These are phyloP conservation scores for Cercospora janseana DNA, from an alignment of 2,329 filamentous ascomycete species.

Conservation along the genomic window DNA sequence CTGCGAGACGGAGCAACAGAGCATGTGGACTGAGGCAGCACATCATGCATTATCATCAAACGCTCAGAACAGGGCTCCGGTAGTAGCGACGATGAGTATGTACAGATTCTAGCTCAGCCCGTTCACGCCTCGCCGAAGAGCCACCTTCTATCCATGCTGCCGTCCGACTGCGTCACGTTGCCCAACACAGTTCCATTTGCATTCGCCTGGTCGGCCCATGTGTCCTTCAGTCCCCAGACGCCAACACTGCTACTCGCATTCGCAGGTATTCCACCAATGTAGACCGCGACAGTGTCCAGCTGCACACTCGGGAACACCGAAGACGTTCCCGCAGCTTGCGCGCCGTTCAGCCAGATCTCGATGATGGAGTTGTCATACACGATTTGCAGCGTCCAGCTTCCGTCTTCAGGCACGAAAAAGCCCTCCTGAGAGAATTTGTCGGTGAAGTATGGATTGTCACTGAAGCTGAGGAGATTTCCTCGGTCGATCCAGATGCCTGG, in stretches of 20 bases:
- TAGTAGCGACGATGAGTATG: no score
- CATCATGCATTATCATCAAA: no score
- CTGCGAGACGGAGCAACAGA: no score
- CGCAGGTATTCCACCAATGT: constrained; percentile 38
- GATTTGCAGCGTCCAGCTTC: constrained; percentile 46
- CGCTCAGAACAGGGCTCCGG: no score
- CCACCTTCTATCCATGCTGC: constrained; percentile 1
- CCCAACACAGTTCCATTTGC: constrained; percentile 38
- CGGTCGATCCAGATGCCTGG: constrained; percentile 51
- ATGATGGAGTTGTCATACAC: constrained; percentile 56
- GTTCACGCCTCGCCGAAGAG: constrained; percentile 6
- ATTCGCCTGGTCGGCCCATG: constrained; percentile 39
- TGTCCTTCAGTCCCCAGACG: constrained; percentile 42
- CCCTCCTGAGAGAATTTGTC: constrained; percentile 50
- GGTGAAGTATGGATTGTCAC: constrained; percentile 54
- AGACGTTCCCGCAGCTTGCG: constrained; percentile 51
- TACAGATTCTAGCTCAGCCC: no score
- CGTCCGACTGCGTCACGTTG: constrained; percentile 28
- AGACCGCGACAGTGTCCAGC: constrained; percentile 42
- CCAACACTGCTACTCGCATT: constrained; percentile 42
- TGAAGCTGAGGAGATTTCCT: constrained; percentile 49
- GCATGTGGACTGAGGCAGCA: no score
- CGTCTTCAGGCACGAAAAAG: constrained; percentile 30
- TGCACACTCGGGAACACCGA: constrained; percentile 52
- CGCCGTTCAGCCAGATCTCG: constrained; percentile 56